Evolutionary conservation across 345 rosid genomes (phyloP).

Genomic region (Sonneratia caseolaris): DNA sequence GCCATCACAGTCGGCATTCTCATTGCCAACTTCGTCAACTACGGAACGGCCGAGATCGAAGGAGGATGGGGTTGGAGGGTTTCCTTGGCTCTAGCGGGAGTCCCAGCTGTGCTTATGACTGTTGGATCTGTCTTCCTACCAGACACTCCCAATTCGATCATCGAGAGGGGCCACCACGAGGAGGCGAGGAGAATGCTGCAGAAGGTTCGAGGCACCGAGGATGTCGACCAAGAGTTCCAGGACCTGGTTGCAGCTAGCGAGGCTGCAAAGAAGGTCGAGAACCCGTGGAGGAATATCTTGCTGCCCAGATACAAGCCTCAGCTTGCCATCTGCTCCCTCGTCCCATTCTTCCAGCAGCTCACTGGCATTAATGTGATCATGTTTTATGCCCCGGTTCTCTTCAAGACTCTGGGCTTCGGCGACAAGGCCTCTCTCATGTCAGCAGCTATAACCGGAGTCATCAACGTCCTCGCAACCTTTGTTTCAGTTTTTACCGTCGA

Average conservation of each 20-base stretch:
- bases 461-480: constrained; percentile 15
- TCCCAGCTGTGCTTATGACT: constrained; percentile 52
- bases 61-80: constrained; percentile 63
- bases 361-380: constrained; percentile 37
- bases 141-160: constrained; percentile 68
- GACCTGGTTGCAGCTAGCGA: constrained; percentile 41
- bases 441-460: constrained; percentile 20
- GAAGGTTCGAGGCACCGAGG: constrained; percentile 40
- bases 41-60: constrained; percentile 33
- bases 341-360: constrained; percentile 67
- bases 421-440: constrained; percentile 21
- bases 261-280: constrained; percentile 26
- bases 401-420: constrained; percentile 27
- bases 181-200: constrained; percentile 48
- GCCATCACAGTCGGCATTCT: constrained; percentile 59
- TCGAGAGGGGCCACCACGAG: constrained; percentile 15
- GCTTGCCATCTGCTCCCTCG: constrained; percentile 30
- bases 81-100: constrained; percentile 53
- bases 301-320: constrained; percentile 53
- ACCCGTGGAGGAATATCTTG: constrained; percentile 59
- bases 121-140: constrained; percentile 57
- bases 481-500: constrained; percentile 21
- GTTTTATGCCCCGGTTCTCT: constrained; percentile 33
- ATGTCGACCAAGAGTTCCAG: constrained; percentile 52
- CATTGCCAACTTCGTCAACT: constrained; percentile 51